Evolutionary conservation across 2,329 filamentous ascomycete species (phyloP), one percentile per base, ranked within the genome.

Genomic region (Knoxdaviesia proteae): DNA sequence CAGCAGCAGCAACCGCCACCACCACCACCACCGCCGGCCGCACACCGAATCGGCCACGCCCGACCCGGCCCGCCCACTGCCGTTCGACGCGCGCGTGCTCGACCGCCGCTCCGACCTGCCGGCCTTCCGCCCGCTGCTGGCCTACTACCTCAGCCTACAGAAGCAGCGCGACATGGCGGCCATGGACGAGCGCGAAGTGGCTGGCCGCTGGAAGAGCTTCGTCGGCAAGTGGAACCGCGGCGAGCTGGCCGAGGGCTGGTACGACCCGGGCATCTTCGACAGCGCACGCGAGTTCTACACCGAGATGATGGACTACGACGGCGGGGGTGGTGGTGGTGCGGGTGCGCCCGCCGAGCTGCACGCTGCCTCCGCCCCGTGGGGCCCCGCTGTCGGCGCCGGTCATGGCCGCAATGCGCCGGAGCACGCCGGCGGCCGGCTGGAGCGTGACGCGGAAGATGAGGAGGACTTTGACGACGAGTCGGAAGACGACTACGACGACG

Each of bases 201-300:
- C 69, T 49, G 86, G 87, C 1, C 67, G 88, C 44, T 98, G 88
- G 86, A 94, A 94, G 68, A 88, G 84, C 56, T 98, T 96, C 53
- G 58, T 88, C 8, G 68, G 71, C 4, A 88, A 86, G 65, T 98
- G 90, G 88, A 98, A 98, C 62, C 73, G 75, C 52, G 80, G 77
- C 54, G 83, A 88, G 61, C 65, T 96, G 48, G 80, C 82, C 5
- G 80, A 88, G 58, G 84, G 84, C 39, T 98, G 88, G 88, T 98
- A 96, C 59, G 84, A 92, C 54, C 81, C 86, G 6, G 71, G 71
- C 45, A 81, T 76, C 48, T 74, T 83, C 47, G 50, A 40, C 41
- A 39, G 42, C 30, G 31, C 45, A 44, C n/a, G 47, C 40, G 43
- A 43, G 38, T 32, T 44, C n/a, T 44, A 42, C 6, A 39, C 39